Conservation (phyloP, 306 rosid species). For the Castanospermum australe region DNA sequence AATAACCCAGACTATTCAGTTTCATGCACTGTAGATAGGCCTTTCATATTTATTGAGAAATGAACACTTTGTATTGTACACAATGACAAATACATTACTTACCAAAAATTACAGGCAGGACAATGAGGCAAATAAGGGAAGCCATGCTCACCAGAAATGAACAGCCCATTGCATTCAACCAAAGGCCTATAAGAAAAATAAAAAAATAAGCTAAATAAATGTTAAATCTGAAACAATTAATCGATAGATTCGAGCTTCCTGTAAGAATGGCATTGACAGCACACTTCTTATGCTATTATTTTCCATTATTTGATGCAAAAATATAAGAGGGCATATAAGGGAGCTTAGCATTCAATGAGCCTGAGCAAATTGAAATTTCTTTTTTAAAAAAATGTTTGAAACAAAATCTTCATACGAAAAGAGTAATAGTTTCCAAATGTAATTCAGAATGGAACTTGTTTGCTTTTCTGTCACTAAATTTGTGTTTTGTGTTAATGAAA, state of each 20-base stretch:
- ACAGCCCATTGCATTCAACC: slow-evolving; percentile 90
- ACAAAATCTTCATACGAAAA: not conserved
- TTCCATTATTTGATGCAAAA: slow-evolving; percentile 14
- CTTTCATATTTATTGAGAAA: not conserved
- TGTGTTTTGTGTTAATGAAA: not conserved
- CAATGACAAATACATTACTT: slow-evolving; percentile 30
- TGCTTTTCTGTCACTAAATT: not conserved
- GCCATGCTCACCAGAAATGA: slow-evolving; percentile 97
- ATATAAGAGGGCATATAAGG: not conserved
- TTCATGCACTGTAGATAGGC: not conserved
- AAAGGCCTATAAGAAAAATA: slow-evolving; percentile 55
- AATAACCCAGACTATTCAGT: slow-evolving; percentile 36
- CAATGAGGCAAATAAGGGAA: slow-evolving; percentile 81
- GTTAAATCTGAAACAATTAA: slow-evolving; percentile 2
- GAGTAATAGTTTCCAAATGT: not conserved
- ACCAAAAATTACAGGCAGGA: slow-evolving; percentile 87
- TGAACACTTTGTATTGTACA: slow-evolving; percentile 7
- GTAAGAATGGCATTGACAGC: slow-evolving; percentile 4
- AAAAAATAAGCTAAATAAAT: not conserved
- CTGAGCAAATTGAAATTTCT: not conserved
- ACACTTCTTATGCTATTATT: not conserved
- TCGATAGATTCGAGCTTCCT: not conserved
- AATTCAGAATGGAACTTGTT: not conserved
- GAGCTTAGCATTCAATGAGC: slow-evolving; percentile 11
- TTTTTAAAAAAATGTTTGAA: not conserved